These are phyloP conservation scores for Daldinia sp. DNA, from an alignment of 2,329 filamentous ascomycete genomes.

Conservation along the genomic window DNA sequence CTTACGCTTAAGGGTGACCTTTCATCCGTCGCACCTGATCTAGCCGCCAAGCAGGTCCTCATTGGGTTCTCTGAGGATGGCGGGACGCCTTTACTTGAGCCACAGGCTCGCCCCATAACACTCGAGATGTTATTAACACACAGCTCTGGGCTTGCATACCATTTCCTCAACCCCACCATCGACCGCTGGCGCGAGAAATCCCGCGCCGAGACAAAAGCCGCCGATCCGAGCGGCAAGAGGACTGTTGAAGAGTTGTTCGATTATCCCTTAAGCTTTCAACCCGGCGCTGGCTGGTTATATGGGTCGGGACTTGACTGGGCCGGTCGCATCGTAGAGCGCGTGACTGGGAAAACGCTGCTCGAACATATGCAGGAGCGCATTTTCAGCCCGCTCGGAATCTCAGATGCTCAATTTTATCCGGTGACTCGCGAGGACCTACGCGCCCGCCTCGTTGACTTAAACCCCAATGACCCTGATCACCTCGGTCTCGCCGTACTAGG, in stretches of 20 bases:
- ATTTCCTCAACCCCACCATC: neutral
- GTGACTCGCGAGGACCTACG: neutral
- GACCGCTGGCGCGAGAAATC: neutral
- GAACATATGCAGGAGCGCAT: neutral
- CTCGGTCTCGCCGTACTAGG: neutral
- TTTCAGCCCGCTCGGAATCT: neutral
- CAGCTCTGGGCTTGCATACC: neutral
- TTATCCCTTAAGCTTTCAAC: neutral
- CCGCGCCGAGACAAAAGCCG: neutral
- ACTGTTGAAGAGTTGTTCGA: neutral
- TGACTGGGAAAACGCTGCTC: neutral
- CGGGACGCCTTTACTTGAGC: neutral
- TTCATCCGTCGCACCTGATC: neutral
- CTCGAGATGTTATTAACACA: neutral
- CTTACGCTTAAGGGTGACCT: neutral
- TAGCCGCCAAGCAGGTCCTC: neutral
- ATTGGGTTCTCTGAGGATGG: neutral
- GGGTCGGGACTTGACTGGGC: neutral
- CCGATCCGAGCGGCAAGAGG: neutral
- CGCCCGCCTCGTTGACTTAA: neutral
- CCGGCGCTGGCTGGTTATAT: neutral
- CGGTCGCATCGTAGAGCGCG: neutral
- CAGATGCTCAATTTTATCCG: neutral
- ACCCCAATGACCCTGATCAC: neutral
- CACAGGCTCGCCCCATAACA: neutral